Evolutionary conservation across 371 early-diverging fungal genomes (phyloP), one percentile per base, ranked within the genome.

Genomic region (Umbelopsis sp.): DNA sequence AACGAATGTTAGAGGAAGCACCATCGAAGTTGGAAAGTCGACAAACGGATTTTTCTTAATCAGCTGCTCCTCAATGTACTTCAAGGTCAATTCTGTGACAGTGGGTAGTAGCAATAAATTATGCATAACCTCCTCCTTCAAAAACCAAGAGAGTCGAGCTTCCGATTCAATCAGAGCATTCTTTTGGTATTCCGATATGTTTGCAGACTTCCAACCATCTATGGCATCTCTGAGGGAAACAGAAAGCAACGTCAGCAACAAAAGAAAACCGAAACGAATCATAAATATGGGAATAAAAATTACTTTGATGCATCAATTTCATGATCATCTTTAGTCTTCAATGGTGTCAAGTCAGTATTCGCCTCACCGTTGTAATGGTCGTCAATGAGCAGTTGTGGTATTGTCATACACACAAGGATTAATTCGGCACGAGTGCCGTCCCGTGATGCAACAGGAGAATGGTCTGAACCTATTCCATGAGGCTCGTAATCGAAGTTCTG

Each of bases 61-160:
- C 38, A 91, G 70, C 50, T 89, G 88, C 2, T 80, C 73, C 71
- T 90, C 87, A 24, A 92, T 83, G 67, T 86, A 86, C 8, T 80
- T 77, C 22, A 92, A 69, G 0, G 89, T 85, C 11, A 82, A 76
- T 38, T 80, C 72, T 0, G 86, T 84, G 0, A 90, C 76, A 1
- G 87, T 88, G 0, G 84, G 76, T 22, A 89, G 77, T 18, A 85
- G 81, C 50, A 94, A 74, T 9, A 94, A 70, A 1, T 87, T 87
- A 68, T 91, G 89, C 86, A 94, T 88, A 14, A 93, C 85, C 75
- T 93, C 93, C 67, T 93, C 91, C 46, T 91, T 89, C 48, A 92
- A 81, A 0, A 92, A 71, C 86, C 85, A 86, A 2, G 87, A 86
- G 11, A 94, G 68, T 32, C 88, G 74, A 7, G 83, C 76, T 53